Percentiles rank a stretch among this genome's conserved stretches.
These are phyloP conservation scores for Suillus americanus DNA, from an alignment of 768 basidiomycete species.

Conservation along the genomic window DNA sequence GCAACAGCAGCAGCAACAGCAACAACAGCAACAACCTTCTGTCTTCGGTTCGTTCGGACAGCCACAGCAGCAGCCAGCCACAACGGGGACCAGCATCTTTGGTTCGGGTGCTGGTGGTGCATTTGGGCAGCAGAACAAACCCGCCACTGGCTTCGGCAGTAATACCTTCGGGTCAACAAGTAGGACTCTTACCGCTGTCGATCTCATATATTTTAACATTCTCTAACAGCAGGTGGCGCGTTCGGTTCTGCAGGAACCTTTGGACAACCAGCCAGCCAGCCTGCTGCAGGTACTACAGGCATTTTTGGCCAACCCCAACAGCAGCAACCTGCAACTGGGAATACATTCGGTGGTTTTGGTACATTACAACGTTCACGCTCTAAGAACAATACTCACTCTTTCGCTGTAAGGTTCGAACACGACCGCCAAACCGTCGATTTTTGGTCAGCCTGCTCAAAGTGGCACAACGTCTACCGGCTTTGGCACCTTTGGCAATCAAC, in stretches of 20 bases:
- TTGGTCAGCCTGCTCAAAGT: conserved; percentile 46
- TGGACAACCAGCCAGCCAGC: conserved; percentile 27
- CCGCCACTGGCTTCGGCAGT: conserved; percentile 28
- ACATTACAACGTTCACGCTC: conserved; percentile 7
- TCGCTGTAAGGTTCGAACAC: conserved; percentile 28
- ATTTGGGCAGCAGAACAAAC: conserved; percentile 32
- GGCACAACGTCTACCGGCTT: conserved; percentile 34
- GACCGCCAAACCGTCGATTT: conserved; percentile 45
- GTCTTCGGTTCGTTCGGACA: conserved; percentile 58
- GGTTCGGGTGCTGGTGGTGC: conserved; percentile 28
- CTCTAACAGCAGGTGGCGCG: conserved; percentile 17
- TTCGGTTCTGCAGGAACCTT: conserved; percentile 23
- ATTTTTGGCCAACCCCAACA: conserved; percentile 40
- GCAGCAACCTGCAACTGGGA: conserved; percentile 23
- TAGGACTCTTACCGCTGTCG: conserved; percentile 7
- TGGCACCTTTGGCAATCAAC: conserved; percentile 31
- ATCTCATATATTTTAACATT: conserved; percentile 7
- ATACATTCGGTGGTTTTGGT: conserved; percentile 44
- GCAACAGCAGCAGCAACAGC: conserved; percentile 32
- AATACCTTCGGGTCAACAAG: conserved; percentile 25
- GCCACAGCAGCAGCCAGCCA: conserved; percentile 34
- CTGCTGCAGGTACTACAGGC: conserved; percentile 18
- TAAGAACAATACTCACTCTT: not conserved
- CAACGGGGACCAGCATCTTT: conserved; percentile 32
- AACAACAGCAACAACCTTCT: conserved; percentile 38